Evolutionary conservation across 2,329 filamentous ascomycete species (phyloP).

Genomic region (Exophiala phaeomuriformis): DNA sequence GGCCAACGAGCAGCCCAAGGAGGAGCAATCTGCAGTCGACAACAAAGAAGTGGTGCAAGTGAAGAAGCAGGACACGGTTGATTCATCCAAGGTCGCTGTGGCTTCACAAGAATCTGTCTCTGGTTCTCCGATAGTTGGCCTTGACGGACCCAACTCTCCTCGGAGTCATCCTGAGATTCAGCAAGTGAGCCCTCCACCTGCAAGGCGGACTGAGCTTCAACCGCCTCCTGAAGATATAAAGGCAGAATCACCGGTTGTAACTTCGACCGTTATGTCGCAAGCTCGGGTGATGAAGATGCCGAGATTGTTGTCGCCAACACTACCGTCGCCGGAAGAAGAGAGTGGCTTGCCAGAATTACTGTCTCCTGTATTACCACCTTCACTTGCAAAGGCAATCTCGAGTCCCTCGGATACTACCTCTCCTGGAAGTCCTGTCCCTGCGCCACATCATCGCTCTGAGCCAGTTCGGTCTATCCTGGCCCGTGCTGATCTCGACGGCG

Average conservation of each 20-base stretch:
- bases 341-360: conserved; percentile 22
- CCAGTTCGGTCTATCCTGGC: conserved; percentile 23
- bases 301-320: conserved; percentile 21
- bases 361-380: conserved; percentile 24
- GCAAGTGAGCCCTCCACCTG: conserved; percentile 26
- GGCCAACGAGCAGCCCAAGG: neutral
- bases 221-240: conserved; percentile 19
- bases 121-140: neutral
- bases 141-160: conserved; percentile 9
- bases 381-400: conserved; percentile 20
- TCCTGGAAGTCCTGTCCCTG: conserved; percentile 14
- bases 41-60: neutral
- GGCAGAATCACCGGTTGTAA: neutral
- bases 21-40: neutral
- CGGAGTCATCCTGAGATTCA: neutral
- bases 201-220: conserved; percentile 38
- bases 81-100: neutral
- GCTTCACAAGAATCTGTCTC: neutral
- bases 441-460: conserved; percentile 16
- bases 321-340: conserved; percentile 22
- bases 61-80: conserved; percentile 2
- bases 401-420: conserved; percentile 8
- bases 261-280: conserved; percentile 6
- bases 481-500: conserved; percentile 15
- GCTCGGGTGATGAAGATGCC: conserved; percentile 19